Evolutionary conservation across 2,329 filamentous ascomycete species (phyloP).

Genomic region (Ophiosphaerella narmari): DNA sequence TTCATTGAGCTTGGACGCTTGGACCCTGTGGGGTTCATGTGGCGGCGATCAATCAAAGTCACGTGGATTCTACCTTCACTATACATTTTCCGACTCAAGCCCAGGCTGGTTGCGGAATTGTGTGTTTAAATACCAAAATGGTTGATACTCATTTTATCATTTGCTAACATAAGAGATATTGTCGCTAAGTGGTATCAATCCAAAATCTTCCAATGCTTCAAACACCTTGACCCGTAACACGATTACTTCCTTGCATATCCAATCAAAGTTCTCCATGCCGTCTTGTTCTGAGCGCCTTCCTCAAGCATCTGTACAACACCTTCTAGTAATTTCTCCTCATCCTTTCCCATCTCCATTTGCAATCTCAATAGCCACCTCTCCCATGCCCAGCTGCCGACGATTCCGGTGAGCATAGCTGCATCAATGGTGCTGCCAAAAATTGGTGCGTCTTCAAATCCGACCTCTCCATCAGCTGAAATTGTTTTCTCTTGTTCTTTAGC

Average conservation of each 20-base stretch:
- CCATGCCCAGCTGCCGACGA: conserved; percentile 89
- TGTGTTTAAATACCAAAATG: not conserved
- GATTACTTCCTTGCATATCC: conserved; percentile 52
- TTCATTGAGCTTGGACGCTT: conserved; percentile 24
- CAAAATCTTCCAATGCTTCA: conserved; percentile 2
- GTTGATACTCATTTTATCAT: conserved; percentile 22
- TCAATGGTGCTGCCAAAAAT: conserved; percentile 61
- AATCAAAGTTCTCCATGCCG: conserved; percentile 64
- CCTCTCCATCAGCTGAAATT: conserved; percentile 43
- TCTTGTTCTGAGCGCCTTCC: conserved; percentile 62
- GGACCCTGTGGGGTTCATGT: conserved; percentile 26
- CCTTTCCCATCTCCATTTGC: conserved; percentile 81
- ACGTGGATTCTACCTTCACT: conserved; percentile 6
- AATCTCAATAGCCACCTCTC: conserved; percentile 93
- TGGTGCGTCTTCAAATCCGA: conserved; percentile 32
- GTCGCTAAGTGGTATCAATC: conserved; percentile 38
- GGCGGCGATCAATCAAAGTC: conserved; percentile 25
- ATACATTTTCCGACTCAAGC: not conserved
- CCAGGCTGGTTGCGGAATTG: not conserved
- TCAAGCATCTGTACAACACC: conserved; percentile 63
- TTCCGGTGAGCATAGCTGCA: conserved; percentile 74
- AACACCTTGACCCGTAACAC: conserved; percentile 10
- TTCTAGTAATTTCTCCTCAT: conserved; percentile 57
- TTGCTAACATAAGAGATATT: conserved; percentile 27
- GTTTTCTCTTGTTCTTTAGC: conserved; percentile 37